A percentile compares a stretch with the other conserved stretches of the same genome.
These are phyloP conservation scores for Camellia oleifera DNA, from an alignment of 179 eudicot species.

Conservation along the genomic window DNA sequence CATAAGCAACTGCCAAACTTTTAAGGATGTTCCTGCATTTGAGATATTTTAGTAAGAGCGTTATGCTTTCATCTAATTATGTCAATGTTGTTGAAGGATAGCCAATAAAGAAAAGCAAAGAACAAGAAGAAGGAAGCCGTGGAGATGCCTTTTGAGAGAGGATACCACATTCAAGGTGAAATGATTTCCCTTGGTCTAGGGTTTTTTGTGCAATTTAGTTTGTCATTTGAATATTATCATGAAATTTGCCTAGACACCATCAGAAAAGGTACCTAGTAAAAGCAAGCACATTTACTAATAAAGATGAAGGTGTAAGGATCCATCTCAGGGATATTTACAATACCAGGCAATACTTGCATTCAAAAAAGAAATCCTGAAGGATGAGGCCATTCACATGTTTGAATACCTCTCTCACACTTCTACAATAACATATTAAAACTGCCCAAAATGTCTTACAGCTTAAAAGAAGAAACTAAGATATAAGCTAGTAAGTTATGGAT, in stretches of 20 bases:
- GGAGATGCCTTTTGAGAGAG: slow-evolving; percentile 3
- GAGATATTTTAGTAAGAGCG: slow-evolving; percentile 13
- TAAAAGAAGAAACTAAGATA: neutral
- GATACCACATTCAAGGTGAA: neutral
- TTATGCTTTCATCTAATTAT: neutral
- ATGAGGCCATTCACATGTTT: neutral
- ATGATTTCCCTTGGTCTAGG: neutral
- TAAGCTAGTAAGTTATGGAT: slow-evolving; percentile 1
- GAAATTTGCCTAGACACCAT: no score
- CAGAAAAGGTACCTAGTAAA: no score
- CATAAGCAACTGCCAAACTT: slow-evolving; percentile 43
- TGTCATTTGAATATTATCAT: no score
- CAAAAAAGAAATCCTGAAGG: neutral
- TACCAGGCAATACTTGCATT: neutral
- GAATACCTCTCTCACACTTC: neutral
- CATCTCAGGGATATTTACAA: neutral
- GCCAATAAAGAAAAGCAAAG: slow-evolving; percentile 21
- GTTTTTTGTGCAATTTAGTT: slow-evolving; percentile 14
- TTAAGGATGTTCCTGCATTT: slow-evolving; percentile 28
- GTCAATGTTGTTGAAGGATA: neutral
- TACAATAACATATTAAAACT: neutral
- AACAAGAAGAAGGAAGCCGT: slow-evolving; percentile 8
- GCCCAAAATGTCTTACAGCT: neutral
- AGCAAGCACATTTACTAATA: neutral
- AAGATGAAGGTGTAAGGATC: neutral